Evolutionary conservation across 2,329 filamentous ascomycete genomes (phyloP), one percentile per base, ranked within the genome.

Genomic region (Pestalotiopsis sp.): DNA sequence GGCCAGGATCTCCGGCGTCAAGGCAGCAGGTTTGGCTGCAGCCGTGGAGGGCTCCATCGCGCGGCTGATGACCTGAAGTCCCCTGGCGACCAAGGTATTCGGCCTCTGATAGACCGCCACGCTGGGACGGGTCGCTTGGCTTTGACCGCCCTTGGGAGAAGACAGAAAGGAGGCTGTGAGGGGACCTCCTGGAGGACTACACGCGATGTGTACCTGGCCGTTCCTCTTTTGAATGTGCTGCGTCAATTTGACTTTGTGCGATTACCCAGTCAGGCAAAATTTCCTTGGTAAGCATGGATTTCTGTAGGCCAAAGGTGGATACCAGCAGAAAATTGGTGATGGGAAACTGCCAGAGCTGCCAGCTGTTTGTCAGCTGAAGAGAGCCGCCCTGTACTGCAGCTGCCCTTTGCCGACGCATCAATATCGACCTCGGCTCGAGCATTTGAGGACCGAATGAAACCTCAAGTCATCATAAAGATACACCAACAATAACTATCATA

Each of bases 31-130:
- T 17, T 38, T 45, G 38, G 17, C 41, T 31, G 14, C 58, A 23
- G 56, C 39, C 45, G 39, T 23, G 6, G 60, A 23, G 17, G 58
- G 23, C 58, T 62, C 66, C 66, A 67, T 67, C 36, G 49, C 27
- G 66, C 23, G 39, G 38, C 66, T 58, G 9, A 67, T 12, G 23
- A 67, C 7, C 20, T 56, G 66, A 57, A 20, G 62, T 36, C 57
- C 58, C 66, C 58, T 61, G 11, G 57, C 66, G 27, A 67, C 56
- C 57, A 61, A 59, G 52, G 27, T 59, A 23, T 39, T 59, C 31
- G 60, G 12, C 52, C 49, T 59, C 20, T 59, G 49, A 20, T 58
- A 59, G 20, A 66, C 64, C 27, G 64, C 64, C 64, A 66, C 25
- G 27, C 27, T 59, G 27, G 17, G 25, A 59, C 56, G 27, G 31